phyloP scores from a whole-genome alignment of 345 rosid genomes.

The Rhizophora apiculata region DNA sequence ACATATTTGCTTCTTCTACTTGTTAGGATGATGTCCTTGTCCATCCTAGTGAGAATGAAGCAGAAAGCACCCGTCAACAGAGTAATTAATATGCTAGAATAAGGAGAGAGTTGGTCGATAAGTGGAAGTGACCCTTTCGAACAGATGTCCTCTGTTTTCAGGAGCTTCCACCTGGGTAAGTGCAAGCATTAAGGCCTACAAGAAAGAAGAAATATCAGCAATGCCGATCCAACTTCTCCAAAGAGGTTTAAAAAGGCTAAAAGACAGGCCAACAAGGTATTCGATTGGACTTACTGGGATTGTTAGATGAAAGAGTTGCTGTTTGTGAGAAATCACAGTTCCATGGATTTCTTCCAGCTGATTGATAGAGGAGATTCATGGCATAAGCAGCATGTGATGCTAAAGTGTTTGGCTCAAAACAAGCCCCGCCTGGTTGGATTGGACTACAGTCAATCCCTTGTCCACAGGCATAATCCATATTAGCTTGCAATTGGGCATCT shows the following conservation, averaged over 20 bases:
- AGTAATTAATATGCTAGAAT: too few species aligned
- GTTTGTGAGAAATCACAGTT: slow-evolving; percentile 75
- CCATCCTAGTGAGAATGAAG: too few species aligned
- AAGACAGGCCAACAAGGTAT: background rate
- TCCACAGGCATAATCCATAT: slow-evolving; percentile 73
- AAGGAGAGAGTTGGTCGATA: too few species aligned
- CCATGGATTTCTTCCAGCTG: slow-evolving; percentile 41
- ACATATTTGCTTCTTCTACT: too few species aligned
- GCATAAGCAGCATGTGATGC: slow-evolving; percentile 73
- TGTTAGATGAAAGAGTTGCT: slow-evolving; percentile 30
- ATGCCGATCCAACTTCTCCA: too few species aligned
- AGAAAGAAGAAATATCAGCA: background rate
- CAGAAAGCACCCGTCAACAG: too few species aligned
- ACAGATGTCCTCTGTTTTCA: background rate
- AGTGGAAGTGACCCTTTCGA: too few species aligned
- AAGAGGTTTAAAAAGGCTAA: too few species aligned
- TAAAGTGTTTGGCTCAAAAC: slow-evolving; percentile 70
- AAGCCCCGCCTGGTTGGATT: slow-evolving; percentile 64
- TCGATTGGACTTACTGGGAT: slow-evolving; percentile 14
- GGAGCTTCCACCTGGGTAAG: slow-evolving; percentile 36
- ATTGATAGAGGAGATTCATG: slow-evolving; percentile 75
- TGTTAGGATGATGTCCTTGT: too few species aligned
- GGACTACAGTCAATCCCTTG: slow-evolving; percentile 57
- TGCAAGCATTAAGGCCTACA: slow-evolving; percentile 41
- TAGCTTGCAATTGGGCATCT: slow-evolving; percentile 57